Base-by-base conservation (phyloP, 441 rosid species). In the Monsonia emarginata region DNA sequence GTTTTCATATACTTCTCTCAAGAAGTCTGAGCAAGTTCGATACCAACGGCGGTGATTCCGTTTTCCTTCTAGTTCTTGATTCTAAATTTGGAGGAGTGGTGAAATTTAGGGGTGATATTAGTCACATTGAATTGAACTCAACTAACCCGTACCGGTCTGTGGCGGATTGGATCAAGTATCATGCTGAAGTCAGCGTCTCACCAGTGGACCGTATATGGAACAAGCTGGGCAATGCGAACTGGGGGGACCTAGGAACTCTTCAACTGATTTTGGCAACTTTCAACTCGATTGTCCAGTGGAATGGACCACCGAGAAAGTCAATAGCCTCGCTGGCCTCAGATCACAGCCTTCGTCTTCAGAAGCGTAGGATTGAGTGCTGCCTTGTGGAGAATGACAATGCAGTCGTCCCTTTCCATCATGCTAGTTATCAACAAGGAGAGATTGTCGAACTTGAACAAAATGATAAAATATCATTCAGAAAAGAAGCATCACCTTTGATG, bases 61-160 rank as follows among this genome's bases (percentile, higher is more conserved):
- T 83, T 64, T 81, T 72, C 50, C 1, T 86, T 69, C 69, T 82
- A 72, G 81, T 86, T 76, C 76, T 85, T 65, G 86, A 86, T 77
- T 82, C 89, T n/a, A 82, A 75, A 70, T 86, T 78, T 75, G 89
- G 86, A 46, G 88, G 81, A 21, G 88, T 86, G 66, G 82, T 86
- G 71, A 85, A 82, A 72, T 75, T 86, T 66, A 81, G 81, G 22
- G 89, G 89, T 31, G 86, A 86, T 70, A 36, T 84, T 44, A 61
- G 82, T 62, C 78, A 67, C 66, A 80, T 83, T 34, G 79, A 82
- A 26, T 13, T 73, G 30, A 78, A 68, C 68, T 70, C 76, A 26
- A 7, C 71, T 42, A 61, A 83, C 65, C 82, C 81, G 0, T 85
- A 85, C 57, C 69, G 72, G 18, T 81, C 80, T 27, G 78, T 75